Conservation (phyloP, 2,329 filamentous ascomycete species). For the Diaporthe destruens region DNA sequence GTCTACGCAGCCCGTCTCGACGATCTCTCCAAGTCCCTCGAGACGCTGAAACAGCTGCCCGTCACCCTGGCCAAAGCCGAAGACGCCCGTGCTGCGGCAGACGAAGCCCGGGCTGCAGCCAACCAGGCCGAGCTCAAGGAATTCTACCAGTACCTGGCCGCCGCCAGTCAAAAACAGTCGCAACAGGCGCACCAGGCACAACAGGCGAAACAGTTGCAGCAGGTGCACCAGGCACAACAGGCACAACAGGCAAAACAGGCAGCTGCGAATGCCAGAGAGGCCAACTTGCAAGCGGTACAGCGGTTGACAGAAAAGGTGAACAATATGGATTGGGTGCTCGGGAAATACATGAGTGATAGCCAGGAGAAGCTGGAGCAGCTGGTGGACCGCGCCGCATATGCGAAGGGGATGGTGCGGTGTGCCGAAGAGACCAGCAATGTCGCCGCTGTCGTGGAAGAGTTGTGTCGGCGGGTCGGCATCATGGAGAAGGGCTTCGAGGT, state of each 20-base stretch:
- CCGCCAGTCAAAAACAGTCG: background rate
- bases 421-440: background rate
- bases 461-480: conserved; percentile 10
- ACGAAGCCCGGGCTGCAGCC: background rate
- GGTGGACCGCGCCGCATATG: no score
- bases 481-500: conserved; percentile 13
- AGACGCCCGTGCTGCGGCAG: background rate
- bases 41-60: background rate
- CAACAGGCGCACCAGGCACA: no score
- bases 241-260: no score
- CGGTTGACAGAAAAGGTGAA: background rate
- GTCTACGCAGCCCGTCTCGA: background rate
- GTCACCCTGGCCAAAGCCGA: background rate
- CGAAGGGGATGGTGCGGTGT: background rate
- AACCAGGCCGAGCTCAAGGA: background rate
- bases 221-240: no score
- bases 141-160: background rate
- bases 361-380: background rate
- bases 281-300: background rate
- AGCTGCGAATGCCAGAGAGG: background rate
- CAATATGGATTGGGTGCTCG: background rate
- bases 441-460: background rate
- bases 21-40: background rate
- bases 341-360: background rate
- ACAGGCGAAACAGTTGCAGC: no score